These are phyloP conservation scores for Diddensiella caesifluorescens DNA, from an alignment of 805 yeast genomes.

Conservation along the genomic window DNA sequence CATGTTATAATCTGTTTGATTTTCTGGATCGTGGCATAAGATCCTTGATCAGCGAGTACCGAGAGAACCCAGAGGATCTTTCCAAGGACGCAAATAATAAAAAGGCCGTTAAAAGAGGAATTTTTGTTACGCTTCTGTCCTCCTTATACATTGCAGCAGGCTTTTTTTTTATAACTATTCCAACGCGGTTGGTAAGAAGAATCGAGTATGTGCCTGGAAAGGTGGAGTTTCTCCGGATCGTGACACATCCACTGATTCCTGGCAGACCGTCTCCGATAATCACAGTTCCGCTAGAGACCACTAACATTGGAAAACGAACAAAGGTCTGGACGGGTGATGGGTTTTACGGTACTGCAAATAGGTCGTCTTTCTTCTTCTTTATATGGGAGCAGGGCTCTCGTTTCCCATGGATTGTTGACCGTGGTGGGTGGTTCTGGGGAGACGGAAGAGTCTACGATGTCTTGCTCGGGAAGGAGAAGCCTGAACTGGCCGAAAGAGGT, in stretches of 20 bases:
- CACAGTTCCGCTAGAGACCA: constrained; percentile 53
- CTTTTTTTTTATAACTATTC: constrained; percentile 46
- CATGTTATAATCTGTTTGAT: constrained; percentile 56
- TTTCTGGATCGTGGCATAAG: constrained; percentile 52
- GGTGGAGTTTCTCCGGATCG: constrained; percentile 52
- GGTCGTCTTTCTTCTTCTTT: constrained; percentile 66
- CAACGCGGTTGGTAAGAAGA: constrained; percentile 66
- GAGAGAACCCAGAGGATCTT: constrained; percentile 46
- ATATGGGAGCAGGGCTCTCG: constrained; percentile 52
- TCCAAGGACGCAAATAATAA: constrained; percentile 36
- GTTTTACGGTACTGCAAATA: constrained; percentile 76
- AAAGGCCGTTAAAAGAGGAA: constrained; percentile 34
- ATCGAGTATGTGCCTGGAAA: constrained; percentile 65
- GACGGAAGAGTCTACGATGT: constrained; percentile 82
- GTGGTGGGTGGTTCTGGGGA: constrained; percentile 90
- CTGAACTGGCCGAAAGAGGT: constrained; percentile 73
- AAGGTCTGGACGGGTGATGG: constrained; percentile 86
- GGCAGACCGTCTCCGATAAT: constrained; percentile 70
- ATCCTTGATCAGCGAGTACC: constrained; percentile 47
- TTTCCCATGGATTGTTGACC: constrained; percentile 72
- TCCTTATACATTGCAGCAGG: constrained; percentile 39
- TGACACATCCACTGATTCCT: constrained; percentile 72
- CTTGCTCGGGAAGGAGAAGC: constrained; percentile 70
- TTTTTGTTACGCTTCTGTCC: constrained; percentile 35
- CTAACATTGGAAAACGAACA: constrained; percentile 54